Conservation (phyloP, 768 basidiomycete species). For the Mycena olivaceomarginata region DNA sequence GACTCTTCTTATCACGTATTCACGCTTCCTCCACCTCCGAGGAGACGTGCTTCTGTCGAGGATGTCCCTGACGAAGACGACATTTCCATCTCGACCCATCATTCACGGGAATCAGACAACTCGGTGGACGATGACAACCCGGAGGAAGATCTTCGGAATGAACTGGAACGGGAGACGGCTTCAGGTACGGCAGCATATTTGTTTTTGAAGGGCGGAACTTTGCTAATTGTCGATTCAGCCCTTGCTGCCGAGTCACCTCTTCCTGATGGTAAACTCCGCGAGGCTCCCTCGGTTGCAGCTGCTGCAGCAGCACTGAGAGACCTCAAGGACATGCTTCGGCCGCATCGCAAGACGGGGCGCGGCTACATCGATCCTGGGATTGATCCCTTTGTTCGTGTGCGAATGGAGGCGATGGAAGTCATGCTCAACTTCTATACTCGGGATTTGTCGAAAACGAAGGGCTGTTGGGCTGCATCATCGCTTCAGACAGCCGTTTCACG, state of each 20-base stretch:
- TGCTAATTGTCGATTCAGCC: too few relatives aligned
- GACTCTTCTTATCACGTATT: not conserved
- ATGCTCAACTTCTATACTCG: constrained; percentile 27
- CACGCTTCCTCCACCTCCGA: not conserved
- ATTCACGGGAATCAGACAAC: too few relatives aligned
- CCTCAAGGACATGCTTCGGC: not conserved
- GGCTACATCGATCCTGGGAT: constrained; percentile 8
- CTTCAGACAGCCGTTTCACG: constrained; percentile 6
- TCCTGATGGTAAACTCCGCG: constrained; percentile 19
- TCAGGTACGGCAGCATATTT: too few relatives aligned
- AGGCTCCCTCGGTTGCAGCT: not conserved
- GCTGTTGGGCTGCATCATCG: constrained; percentile 7
- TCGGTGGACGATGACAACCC: too few relatives aligned
- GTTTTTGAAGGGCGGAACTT: too few relatives aligned
- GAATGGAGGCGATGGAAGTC: constrained; percentile 20
- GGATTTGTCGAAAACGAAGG: not conserved
- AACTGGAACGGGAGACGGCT: too few relatives aligned
- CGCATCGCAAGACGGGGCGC: not conserved
- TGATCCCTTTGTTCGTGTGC: constrained; percentile 19
- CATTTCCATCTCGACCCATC: not conserved
- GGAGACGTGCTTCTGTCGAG: not conserved
- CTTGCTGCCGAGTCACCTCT: not conserved
- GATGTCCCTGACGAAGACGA: constrained; percentile 23
- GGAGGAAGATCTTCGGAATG: too few relatives aligned
- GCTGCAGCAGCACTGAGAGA: not conserved